Percentiles rank a stretch among this genome's conserved stretches.
These are phyloP conservation scores for Prosopis cineraria DNA, from an alignment of 306 rosid species.

Conservation along the genomic window DNA sequence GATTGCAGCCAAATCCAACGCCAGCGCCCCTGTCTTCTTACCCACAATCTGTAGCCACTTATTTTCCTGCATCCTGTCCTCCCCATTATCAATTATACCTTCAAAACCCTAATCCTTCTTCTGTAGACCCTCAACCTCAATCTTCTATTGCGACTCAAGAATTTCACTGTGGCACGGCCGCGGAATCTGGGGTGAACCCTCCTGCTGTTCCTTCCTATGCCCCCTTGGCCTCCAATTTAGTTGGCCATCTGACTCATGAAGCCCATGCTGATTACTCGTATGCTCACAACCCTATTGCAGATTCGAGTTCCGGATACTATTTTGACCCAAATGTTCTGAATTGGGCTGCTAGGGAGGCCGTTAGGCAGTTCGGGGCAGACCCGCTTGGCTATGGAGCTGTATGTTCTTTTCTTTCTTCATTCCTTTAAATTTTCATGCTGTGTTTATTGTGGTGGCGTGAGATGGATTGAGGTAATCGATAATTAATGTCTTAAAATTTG, in stretches of 20 bases:
- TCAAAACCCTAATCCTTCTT: constrained; percentile 40
- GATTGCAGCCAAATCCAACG: constrained; percentile 21
- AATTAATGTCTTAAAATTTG: background rate
- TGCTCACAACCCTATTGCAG: constrained; percentile 23
- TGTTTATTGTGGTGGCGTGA: background rate
- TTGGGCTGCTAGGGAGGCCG: constrained; percentile 46
- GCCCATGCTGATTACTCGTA: constrained; percentile 24
- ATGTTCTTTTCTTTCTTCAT: background rate
- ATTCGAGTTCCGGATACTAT: constrained; percentile 33
- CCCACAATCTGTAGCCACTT: background rate
- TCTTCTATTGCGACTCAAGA: background rate
- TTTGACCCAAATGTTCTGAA: constrained; percentile 29
- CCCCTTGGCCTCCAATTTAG: background rate
- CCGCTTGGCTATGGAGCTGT: constrained; percentile 31
- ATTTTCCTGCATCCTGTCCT: constrained; percentile 14
- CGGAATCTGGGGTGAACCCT: constrained; percentile 35
- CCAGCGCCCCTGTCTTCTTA: background rate
- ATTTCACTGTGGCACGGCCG: background rate
- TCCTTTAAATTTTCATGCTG: background rate
- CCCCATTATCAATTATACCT: constrained; percentile 26
- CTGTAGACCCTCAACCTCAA: constrained; percentile 23
- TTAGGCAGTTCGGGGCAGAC: constrained; percentile 38
- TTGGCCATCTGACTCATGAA: constrained; percentile 21
- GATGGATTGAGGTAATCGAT: background rate
- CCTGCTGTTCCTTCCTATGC: constrained; percentile 37